These are phyloP conservation scores for Ophiostoma angusticollis DNA, from an alignment of 2,329 filamentous ascomycete species.

Conservation along the genomic window DNA sequence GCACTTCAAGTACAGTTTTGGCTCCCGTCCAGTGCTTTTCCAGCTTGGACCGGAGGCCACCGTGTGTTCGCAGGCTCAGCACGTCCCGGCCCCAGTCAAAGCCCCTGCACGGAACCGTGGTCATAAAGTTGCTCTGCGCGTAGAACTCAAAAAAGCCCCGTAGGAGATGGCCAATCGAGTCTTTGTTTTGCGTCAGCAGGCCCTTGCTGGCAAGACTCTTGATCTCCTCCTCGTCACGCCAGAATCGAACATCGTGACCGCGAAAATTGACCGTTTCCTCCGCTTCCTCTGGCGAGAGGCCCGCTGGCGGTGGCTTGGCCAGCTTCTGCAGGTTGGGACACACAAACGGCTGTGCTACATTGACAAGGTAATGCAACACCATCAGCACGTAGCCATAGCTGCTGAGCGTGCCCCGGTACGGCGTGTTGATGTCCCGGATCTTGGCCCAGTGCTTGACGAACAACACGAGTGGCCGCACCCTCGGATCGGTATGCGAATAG, in stretches of 20 bases:
- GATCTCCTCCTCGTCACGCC: slow-evolving; percentile 62
- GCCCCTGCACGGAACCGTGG: slow-evolving; percentile 35
- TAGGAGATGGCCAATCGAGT: slow-evolving; percentile 58
- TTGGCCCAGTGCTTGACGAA: slow-evolving; percentile 92
- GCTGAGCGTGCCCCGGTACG: slow-evolving; percentile 73
- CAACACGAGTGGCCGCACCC: slow-evolving; percentile 65
- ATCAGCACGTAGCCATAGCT: slow-evolving; percentile 89
- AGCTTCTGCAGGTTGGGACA: slow-evolving; percentile 67
- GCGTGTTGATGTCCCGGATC: slow-evolving; percentile 69
- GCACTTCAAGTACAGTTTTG: slow-evolving; percentile 50
- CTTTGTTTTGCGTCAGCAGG: slow-evolving; percentile 52
- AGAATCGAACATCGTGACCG: slow-evolving; percentile 63
- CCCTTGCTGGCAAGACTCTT: slow-evolving; percentile 42
- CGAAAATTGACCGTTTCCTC: slow-evolving; percentile 38
- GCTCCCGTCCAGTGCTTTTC: slow-evolving; percentile 81
- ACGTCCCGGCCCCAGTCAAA: slow-evolving; percentile 78
- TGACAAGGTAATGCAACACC: slow-evolving; percentile 82
- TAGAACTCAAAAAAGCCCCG: slow-evolving; percentile 85
- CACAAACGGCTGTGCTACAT: slow-evolving; percentile 67
- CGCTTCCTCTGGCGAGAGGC: slow-evolving; percentile 25
- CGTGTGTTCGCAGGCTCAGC: slow-evolving; percentile 59
- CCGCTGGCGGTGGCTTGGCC: slow-evolving; percentile 27
- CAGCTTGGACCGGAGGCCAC: slow-evolving; percentile 59
- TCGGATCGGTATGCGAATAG: slow-evolving; percentile 66
- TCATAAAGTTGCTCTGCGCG: slow-evolving; percentile 46